Base-by-base conservation (phyloP, 331 rosid species). In the Rosa hybrid region DNA sequence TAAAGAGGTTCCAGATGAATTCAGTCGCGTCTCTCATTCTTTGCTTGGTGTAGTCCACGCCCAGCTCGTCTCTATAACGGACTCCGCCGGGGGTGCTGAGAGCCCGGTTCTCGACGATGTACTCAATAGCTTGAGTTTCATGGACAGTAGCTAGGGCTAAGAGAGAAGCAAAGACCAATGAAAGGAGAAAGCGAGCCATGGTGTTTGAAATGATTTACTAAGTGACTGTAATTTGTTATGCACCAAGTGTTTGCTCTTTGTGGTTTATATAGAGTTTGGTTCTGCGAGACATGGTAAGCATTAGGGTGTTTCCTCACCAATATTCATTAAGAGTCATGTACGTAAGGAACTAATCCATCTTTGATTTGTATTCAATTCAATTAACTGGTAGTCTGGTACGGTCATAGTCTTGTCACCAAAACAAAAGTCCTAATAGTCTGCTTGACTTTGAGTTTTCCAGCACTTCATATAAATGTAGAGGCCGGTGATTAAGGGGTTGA, bases 1-100 rank as follows among this genome's bases (percentile, higher is more conserved):
- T 79, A 57, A 91, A 85, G 57, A 85, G 23, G 0, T 21, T 18
- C 87, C 88, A 86, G 44, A 82, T 82, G 90, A 89, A 89, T 12
- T 83, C 80, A 8, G 89, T 83, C 39, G 90, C 85, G 0, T 78
- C 39, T 23, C 38, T 57, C 60, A 91, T 72, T n/a, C 77, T 85
- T 71, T 81, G 88, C 41, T 13, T 56, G 53, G 89, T 53, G 82
- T 75, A 90, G 0, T 39, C 83, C 17, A n/a, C 72, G 10, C 97
- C 94, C 20, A 89, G 70, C 75, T 85, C 79, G 5, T 88, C 83
- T 1, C 78, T 68, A 49, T 83, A 91, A 38, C 87, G 80, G 11
- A 57, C 8, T 1, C 96, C 91, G 0, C 91, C 93, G 0, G 81
- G 2, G 14, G 86, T 87, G 16, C 56, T 41, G 11, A 27, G 60